Conservation (phyloP, 2,329 filamentous ascomycete genomes). For the Chrysoporthe austroafricana region DNA sequence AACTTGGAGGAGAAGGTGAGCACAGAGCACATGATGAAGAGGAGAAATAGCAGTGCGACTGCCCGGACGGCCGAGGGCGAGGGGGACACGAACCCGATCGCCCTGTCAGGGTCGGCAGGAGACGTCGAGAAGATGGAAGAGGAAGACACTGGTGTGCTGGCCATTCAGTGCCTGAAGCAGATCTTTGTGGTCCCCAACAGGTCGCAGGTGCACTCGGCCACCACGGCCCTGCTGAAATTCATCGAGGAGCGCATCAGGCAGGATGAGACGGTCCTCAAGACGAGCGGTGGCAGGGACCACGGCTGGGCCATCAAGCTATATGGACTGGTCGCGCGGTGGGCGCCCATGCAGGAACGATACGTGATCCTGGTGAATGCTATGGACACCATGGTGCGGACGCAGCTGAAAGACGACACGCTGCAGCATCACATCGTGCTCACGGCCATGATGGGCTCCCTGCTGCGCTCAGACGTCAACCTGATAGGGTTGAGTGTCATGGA, state of each 20-base stretch:
- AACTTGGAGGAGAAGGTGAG: conserved; percentile 71
- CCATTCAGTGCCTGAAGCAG: conserved; percentile 82
- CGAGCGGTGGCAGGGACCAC: conserved; percentile 50
- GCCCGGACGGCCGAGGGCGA: conserved; percentile 70
- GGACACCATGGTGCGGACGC: conserved; percentile 72
- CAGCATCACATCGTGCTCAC: conserved; percentile 75
- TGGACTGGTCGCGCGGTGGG: conserved; percentile 80
- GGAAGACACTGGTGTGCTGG: conserved; percentile 82
- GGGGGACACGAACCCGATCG: conserved; percentile 67
- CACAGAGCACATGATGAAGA: conserved; percentile 63
- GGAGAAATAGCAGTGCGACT: conserved; percentile 79
- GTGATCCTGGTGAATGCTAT: conserved; percentile 82
- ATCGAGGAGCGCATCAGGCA: conserved; percentile 63
- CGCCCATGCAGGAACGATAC: conserved; percentile 92
- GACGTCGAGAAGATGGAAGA: conserved; percentile 91
- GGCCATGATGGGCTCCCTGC: conserved; percentile 77
- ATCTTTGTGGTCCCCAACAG: conserved; percentile 84
- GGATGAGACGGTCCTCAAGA: conserved; percentile 57
- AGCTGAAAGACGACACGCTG: conserved; percentile 71
- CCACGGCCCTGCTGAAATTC: conserved; percentile 74
- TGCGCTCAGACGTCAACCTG: conserved; percentile 88
- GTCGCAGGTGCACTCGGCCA: conserved; percentile 78
- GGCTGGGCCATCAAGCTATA: conserved; percentile 86
- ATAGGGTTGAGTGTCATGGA: conserved; percentile 98
- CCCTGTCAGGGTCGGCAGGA: conserved; percentile 77